phyloP scores from a whole-genome alignment of 1,139 yeast genomes.

The Geotrichum reessii region DNA sequence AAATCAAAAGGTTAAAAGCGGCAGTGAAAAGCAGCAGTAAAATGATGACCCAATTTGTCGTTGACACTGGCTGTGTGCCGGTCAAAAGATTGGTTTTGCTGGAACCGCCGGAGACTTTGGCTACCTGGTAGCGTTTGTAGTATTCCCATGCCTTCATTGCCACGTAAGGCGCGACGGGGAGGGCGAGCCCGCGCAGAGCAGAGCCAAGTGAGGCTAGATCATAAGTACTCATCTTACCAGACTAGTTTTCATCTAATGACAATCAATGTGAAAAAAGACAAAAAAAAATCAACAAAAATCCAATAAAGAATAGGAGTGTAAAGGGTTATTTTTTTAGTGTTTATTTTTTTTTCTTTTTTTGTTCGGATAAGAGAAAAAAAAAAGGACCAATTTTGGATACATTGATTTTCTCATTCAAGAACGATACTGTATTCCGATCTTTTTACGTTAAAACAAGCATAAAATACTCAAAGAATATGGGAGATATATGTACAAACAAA shows the following conservation, averaged over 20 bases:
- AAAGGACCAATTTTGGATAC: too few relatives aligned
- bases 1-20: background rate
- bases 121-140: background rate
- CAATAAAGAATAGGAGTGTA: background rate
- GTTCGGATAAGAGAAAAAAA: background rate
- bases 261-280: background rate
- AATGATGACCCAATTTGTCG: constrained; percentile 5
- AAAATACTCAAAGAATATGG: too few relatives aligned
- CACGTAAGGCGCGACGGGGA: background rate
- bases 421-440: too few relatives aligned
- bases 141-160: background rate
- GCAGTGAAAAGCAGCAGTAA: background rate
- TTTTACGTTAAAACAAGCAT: too few relatives aligned
- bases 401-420: too few relatives aligned
- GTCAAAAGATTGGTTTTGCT: background rate
- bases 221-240: background rate
- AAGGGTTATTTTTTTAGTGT: background rate
- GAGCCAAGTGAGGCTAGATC: background rate
- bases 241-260: background rate
- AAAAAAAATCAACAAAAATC: background rate
- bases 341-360: background rate
- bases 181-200: background rate
- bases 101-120: background rate
- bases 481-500: too few relatives aligned
- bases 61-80: background rate